Conservation (phyloP, 441 rosid genomes). For the Gossypium gossypioides region DNA sequence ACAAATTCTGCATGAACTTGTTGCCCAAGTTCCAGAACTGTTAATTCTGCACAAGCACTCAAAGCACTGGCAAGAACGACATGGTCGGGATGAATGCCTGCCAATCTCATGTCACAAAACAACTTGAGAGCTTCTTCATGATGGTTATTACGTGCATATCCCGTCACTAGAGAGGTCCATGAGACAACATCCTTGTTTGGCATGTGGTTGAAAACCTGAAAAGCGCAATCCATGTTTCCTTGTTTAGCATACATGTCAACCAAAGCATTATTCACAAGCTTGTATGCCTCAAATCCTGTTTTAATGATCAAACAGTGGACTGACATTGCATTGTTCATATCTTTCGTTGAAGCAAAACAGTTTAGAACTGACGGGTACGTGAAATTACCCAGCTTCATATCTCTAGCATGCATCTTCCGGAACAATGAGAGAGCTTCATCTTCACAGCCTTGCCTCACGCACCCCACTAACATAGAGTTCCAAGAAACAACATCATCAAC, state of each 20-base stretch:
- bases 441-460: conserved; percentile 51
- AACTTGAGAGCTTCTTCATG: conserved; percentile 55
- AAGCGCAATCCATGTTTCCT: conserved; percentile 41
- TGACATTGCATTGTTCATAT: conserved; percentile 33
- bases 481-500: conserved; percentile 58
- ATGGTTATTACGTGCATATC: conserved; percentile 44
- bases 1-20: conserved; percentile 60
- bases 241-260: conserved; percentile 81
- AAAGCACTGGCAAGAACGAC: conserved; percentile 51
- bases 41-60: conserved; percentile 63
- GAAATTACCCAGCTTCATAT: conserved; percentile 52
- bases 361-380: conserved; percentile 66
- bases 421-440: conserved; percentile 58
- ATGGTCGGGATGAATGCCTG: conserved; percentile 49
- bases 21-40: conserved; percentile 65
- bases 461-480: conserved; percentile 77
- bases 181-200: conserved; percentile 61
- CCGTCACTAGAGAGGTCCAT: conserved; percentile 85
- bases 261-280: conserved; percentile 68
- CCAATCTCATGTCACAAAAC: conserved; percentile 50
- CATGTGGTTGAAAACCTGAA: conserved; percentile 50
- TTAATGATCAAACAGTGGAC: conserved; percentile 65
- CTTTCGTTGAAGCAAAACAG: conserved; percentile 41
- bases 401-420: conserved; percentile 46
- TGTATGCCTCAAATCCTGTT: conserved; percentile 56